Percentiles rank a stretch among this genome's conserved stretches.
Evolutionary conservation across 2,329 filamentous ascomycete species (phyloP).

Genomic region (Trichoderma sp.): DNA sequence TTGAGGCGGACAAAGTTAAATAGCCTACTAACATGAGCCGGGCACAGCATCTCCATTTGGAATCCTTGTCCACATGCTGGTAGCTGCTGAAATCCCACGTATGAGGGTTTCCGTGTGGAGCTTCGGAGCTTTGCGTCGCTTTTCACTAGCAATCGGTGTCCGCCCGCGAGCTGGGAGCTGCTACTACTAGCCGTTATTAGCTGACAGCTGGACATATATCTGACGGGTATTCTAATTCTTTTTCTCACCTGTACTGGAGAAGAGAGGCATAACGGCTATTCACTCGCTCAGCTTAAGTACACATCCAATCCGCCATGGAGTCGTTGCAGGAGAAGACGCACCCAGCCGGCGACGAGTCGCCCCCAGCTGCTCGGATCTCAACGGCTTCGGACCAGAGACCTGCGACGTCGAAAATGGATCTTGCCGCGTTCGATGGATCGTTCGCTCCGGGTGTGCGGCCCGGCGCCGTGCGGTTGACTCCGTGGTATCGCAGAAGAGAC

Average conservation of each 20-base stretch:
- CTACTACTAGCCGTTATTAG: not conserved
- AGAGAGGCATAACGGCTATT: not conserved
- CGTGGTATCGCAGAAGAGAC: slow-evolving; percentile 28
- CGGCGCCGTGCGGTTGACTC: slow-evolving; percentile 9
- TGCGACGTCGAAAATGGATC: not conserved
- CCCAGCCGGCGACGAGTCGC: not conserved
- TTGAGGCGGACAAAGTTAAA: not conserved
- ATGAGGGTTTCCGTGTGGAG: not conserved
- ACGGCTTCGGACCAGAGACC: not conserved
- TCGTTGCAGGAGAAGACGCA: not conserved
- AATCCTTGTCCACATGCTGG: not conserved
- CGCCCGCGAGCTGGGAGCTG: not conserved
- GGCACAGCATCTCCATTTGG: not conserved
- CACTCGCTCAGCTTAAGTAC: not conserved
- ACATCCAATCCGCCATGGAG: not conserved
- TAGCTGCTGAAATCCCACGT: not conserved
- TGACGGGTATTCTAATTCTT: not conserved
- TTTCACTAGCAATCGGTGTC: not conserved
- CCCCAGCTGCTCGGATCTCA: not conserved
- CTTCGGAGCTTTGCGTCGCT: not conserved
- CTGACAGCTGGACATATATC: not conserved
- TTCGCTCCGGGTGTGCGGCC: slow-evolving; percentile 25
- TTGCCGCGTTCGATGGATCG: slow-evolving; percentile 25
- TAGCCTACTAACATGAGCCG: not conserved
- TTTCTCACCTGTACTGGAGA: not conserved